These are phyloP conservation scores for Recurvomyces mirabilis DNA, from an alignment of 495 filamentous ascomycete genomes.

Conservation along the genomic window DNA sequence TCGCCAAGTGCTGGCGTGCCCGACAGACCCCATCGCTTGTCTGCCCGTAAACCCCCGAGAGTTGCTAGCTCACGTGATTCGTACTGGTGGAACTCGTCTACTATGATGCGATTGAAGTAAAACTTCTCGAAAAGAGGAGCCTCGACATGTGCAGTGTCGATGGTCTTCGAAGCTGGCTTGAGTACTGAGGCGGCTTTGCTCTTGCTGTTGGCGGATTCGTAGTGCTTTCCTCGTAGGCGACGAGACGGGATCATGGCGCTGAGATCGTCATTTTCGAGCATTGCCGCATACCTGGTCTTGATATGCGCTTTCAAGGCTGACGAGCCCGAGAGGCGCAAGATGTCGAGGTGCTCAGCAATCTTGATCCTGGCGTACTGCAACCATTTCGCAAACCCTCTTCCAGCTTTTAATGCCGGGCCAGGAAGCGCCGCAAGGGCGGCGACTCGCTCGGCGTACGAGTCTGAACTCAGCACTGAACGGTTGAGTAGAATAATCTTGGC, in stretches of 20 bases:
- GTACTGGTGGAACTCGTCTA: constrained; percentile 59
- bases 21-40: constrained; percentile 55
- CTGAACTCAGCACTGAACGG: constrained; percentile 36
- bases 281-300: constrained; percentile 19
- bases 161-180: background rate
- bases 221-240: constrained; percentile 23
- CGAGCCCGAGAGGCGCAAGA: constrained; percentile 26
- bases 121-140: constrained; percentile 46
- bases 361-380: constrained; percentile 34
- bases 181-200: background rate
- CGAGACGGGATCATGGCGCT: constrained; percentile 23
- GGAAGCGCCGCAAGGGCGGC: constrained; percentile 43
- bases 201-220: constrained; percentile 7
- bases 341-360: constrained; percentile 35
- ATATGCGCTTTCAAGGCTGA: constrained; percentile 27
- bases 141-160: constrained; percentile 16
- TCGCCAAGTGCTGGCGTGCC: constrained; percentile 50
- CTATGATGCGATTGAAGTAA: constrained; percentile 49
- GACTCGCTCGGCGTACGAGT: constrained; percentile 39
- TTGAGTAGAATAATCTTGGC: constrained; percentile 49
- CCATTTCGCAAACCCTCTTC: constrained; percentile 45
- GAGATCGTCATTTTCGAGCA: constrained; percentile 20
- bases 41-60: constrained; percentile 33
- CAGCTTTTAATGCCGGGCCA: constrained; percentile 25
- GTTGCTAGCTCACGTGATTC: constrained; percentile 28